phyloP scores from a whole-genome alignment of 2,329 filamentous ascomycete genomes.

The Exophiala mesophila region DNA sequence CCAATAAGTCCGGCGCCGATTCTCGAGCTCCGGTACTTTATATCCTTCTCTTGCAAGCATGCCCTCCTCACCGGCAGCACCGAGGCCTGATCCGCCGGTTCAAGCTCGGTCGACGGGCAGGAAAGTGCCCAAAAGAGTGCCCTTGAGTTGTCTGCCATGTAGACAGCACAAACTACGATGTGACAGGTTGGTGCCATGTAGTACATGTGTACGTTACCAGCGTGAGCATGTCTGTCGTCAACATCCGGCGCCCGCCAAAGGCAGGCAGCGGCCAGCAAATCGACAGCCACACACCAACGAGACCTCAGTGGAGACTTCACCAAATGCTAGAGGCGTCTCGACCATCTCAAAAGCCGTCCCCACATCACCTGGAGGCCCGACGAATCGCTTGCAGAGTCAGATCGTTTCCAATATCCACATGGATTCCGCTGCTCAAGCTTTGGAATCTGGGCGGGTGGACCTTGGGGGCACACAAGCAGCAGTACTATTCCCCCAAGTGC shows the following conservation, averaged over 20 bases:
- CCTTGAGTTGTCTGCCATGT: slow-evolving; percentile 32
- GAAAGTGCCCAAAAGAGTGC: slow-evolving; percentile 14
- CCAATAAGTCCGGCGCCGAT: too few relatives aligned
- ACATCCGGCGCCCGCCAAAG: slow-evolving; percentile 27
- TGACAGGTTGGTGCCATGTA: slow-evolving; percentile 31
- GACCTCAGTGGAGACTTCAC: too few relatives aligned
- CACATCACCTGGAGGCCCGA: too few relatives aligned
- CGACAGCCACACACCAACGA: too few relatives aligned
- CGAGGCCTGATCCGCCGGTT: too few relatives aligned
- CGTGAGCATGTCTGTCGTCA: slow-evolving; percentile 31
- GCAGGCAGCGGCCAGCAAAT: background rate
- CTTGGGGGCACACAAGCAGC: background rate
- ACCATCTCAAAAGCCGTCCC: too few relatives aligned
- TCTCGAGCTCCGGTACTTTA: too few relatives aligned
- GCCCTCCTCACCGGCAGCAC: too few relatives aligned
- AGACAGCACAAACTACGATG: slow-evolving; percentile 32
- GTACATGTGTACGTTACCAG: slow-evolving; percentile 30
- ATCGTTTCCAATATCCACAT: slow-evolving; percentile 4
- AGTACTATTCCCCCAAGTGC: slow-evolving; percentile 2
- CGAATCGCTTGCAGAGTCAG: too few relatives aligned
- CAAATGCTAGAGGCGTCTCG: too few relatives aligned
- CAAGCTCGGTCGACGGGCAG: too few relatives aligned
- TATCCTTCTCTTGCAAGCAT: too few relatives aligned
- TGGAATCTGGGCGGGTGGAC: background rate
- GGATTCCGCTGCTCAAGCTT: slow-evolving; percentile 3